Conservation (phyloP, 371 early-diverging fungal genomes). For the Mucor mucedo region DNA sequence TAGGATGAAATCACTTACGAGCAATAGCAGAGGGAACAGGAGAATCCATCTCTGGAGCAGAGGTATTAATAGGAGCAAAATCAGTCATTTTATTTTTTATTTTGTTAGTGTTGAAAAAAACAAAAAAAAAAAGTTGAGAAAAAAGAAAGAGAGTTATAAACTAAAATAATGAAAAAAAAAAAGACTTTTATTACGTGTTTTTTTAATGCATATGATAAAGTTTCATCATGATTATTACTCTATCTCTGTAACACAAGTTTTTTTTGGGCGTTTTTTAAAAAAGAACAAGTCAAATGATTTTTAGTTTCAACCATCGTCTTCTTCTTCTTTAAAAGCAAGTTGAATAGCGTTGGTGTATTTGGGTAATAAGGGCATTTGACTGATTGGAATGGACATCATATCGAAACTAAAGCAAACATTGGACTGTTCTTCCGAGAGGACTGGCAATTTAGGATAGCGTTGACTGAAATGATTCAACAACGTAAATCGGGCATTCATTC, state of each 20-base stretch:
- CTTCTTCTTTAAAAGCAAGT: conserved; percentile 58
- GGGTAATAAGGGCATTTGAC: conserved; percentile 65
- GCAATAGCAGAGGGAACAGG: conserved; percentile 21
- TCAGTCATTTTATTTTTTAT: conserved; percentile 15
- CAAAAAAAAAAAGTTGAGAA: neutral
- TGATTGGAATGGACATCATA: conserved; percentile 72
- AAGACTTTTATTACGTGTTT: conserved; percentile 13
- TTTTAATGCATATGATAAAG: conserved; percentile 15
- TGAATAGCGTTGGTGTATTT: conserved; percentile 63
- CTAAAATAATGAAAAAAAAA: neutral
- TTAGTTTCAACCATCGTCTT: conserved; percentile 33
- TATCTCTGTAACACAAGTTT: conserved; percentile 8
- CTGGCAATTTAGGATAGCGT: conserved; percentile 87
- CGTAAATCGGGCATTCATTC: conserved; percentile 81
- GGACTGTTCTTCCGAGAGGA: conserved; percentile 52
- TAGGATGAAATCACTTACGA: neutral
- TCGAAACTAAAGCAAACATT: conserved; percentile 84
- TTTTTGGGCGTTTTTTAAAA: conserved; percentile 5
- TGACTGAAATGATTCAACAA: conserved; percentile 99
- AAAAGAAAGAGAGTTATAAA: neutral
- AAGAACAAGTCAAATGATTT: conserved; percentile 3
- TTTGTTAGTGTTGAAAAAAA: neutral
- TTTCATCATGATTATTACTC: conserved; percentile 19
- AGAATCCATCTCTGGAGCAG: conserved; percentile 6
- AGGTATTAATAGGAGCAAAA: conserved; percentile 14